Evolutionary conservation across 768 basidiomycete species (phyloP).

Genomic region (Lactifluus hygrophoroides): DNA sequence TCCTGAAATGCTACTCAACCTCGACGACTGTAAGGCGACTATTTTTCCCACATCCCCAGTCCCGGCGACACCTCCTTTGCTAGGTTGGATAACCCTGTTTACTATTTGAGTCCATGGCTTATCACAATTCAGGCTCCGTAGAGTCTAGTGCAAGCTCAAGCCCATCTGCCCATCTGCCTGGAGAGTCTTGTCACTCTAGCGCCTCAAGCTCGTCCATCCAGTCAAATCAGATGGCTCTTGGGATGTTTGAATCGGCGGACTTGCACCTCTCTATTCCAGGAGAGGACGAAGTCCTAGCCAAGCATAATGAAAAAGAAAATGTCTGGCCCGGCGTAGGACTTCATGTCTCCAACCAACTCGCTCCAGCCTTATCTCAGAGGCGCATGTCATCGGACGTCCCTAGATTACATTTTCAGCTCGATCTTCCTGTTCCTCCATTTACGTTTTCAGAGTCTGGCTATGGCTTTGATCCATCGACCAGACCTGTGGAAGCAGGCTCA

Average conservation of each 20-base stretch:
- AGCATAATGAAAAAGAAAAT: constrained; percentile 7
- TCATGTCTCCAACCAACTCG: neutral
- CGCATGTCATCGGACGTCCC: constrained; percentile 28
- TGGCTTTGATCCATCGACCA: neutral
- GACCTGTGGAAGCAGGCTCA: neutral
- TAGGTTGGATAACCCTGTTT: constrained; percentile 7
- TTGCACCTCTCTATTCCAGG: neutral
- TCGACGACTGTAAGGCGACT: neutral
- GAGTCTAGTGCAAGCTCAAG: constrained; percentile 12
- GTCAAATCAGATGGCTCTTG: neutral
- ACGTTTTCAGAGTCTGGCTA: constrained; percentile 18
- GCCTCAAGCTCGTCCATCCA: constrained; percentile 7
- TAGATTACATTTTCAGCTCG: constrained; percentile 20
- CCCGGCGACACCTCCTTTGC: constrained; percentile 9
- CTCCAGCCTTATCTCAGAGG: constrained; percentile 27
- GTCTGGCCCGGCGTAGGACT: neutral
- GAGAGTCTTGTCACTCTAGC: neutral
- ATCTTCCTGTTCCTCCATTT: constrained; percentile 18
- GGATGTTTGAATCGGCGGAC: constrained; percentile 8
- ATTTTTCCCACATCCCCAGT: neutral
- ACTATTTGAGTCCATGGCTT: neutral
- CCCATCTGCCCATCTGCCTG: constrained; percentile 3
- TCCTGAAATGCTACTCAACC: constrained; percentile 5
- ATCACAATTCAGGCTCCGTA: constrained; percentile 1
- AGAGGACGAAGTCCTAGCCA: neutral